Evolutionary conservation across 2,329 filamentous ascomycete species (phyloP).

Genomic region (Trichophyton simii): DNA sequence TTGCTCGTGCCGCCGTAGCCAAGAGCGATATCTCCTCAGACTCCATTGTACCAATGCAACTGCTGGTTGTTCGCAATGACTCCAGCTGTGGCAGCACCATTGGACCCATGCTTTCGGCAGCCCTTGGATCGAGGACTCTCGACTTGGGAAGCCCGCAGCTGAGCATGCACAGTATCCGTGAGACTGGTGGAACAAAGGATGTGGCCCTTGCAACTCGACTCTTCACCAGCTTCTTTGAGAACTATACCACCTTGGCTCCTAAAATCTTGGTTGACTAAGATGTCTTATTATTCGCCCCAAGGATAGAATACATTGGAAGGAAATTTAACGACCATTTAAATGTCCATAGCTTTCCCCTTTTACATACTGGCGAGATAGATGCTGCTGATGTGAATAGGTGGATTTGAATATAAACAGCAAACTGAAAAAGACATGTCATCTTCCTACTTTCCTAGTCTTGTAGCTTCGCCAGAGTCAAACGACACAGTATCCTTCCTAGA

Average conservation of each 20-base stretch:
- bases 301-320: too few relatives aligned
- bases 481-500: neutral
- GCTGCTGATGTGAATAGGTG: neutral
- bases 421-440: neutral
- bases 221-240: constrained; percentile 75
- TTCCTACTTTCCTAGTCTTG: neutral
- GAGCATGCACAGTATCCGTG: constrained; percentile 93
- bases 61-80: constrained; percentile 95
- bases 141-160: constrained; percentile 90
- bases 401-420: neutral
- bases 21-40: constrained; percentile 35
- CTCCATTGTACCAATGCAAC: constrained; percentile 67
- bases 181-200: constrained; percentile 80
- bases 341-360: neutral
- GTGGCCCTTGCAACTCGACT: constrained; percentile 74
- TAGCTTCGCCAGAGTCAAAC: neutral
- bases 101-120: constrained; percentile 86
- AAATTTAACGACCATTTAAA: neutral
- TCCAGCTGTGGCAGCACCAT: constrained; percentile 92
- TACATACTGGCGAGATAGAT: neutral
- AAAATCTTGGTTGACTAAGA: constrained; percentile 62
- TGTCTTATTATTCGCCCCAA: too few relatives aligned
- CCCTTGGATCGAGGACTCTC: constrained; percentile 73
- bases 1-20: constrained; percentile 46
- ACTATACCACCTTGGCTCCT: constrained; percentile 69